A percentile compares a stretch with the other conserved stretches of the same genome.
phyloP scores from a whole-genome alignment of 345 rosid species.

The Sonneratia alba region DNA sequence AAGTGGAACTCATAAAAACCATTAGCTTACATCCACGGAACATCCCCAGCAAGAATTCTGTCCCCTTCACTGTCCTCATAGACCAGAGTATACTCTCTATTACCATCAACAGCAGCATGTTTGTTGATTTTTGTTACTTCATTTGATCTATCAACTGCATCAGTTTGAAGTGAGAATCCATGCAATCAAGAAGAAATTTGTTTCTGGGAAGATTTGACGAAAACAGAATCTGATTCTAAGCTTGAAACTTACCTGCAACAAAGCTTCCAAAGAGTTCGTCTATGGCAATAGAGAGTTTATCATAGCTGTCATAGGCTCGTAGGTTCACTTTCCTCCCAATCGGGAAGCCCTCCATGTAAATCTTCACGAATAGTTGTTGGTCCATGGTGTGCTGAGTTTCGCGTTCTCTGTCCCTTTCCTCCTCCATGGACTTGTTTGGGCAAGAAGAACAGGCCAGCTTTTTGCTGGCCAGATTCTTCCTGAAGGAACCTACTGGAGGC shows the following conservation, averaged over 20 bases:
- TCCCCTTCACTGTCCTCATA: slow-evolving; percentile 48
- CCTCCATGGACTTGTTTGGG: slow-evolving; percentile 7
- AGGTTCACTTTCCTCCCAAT: slow-evolving; percentile 43
- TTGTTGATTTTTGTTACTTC: slow-evolving; percentile 5
- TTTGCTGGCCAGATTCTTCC: slow-evolving; percentile 25
- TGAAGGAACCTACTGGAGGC: slow-evolving; percentile 39
- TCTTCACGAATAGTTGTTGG: slow-evolving; percentile 25
- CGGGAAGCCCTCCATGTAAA: slow-evolving; percentile 40
- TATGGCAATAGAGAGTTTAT: slow-evolving; percentile 32
- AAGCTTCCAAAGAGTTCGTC: slow-evolving; percentile 37
- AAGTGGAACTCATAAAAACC: not conserved
- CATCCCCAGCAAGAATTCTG: slow-evolving; percentile 40
- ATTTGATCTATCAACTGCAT: not conserved
- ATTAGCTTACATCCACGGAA: slow-evolving; percentile 36
- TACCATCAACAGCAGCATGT: slow-evolving; percentile 5
- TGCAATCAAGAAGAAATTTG: not conserved
- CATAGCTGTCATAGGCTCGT: slow-evolving; percentile 32
- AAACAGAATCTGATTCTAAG: not conserved
- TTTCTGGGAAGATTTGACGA: not conserved
- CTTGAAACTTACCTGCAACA: slow-evolving; percentile 22
- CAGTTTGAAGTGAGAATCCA: slow-evolving; percentile 4
- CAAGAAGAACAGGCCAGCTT: not conserved
- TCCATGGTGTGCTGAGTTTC: slow-evolving; percentile 8
- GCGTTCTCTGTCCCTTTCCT: slow-evolving; percentile 5
- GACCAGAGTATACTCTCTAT: slow-evolving; percentile 29